phyloP scores from a whole-genome alignment of 1,284 basidiomycete species.

The Pascua guehoae region DNA sequence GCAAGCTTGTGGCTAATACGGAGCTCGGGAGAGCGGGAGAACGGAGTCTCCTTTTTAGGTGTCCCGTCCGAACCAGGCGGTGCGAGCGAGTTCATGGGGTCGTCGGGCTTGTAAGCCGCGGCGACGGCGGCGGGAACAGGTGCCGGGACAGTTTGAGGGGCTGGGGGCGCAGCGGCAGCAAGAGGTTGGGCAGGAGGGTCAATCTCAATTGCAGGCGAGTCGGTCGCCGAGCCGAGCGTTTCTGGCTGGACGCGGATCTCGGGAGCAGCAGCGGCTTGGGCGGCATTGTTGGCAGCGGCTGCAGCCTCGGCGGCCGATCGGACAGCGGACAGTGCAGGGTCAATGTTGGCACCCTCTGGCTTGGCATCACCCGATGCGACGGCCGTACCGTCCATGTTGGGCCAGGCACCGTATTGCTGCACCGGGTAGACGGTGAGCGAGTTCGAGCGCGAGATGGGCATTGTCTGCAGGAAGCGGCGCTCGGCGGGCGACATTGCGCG shows the following conservation, averaged over 20 bases:
- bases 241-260: conserved; percentile 34
- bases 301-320: conserved; percentile 20
- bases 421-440: conserved; percentile 26
- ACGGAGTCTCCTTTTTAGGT: conserved; percentile 62
- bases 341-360: conserved; percentile 20
- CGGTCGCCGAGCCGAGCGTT: conserved; percentile 30
- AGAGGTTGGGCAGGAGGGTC: not conserved
- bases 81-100: conserved; percentile 1
- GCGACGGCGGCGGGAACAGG: conserved; percentile 20
- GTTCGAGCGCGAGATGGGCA: conserved; percentile 11
- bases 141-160: not conserved
- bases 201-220: conserved; percentile 19
- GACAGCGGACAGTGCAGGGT: conserved; percentile 34
- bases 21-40: conserved; percentile 88
- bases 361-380: conserved; percentile 3
- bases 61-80: too few species aligned
- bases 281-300: conserved; percentile 3
- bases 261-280: conserved; percentile 14
- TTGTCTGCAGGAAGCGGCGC: conserved; percentile 19
- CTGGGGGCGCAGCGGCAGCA: not conserved
- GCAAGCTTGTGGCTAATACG: conserved; percentile 91
- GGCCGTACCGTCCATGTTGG: not conserved
- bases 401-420: not conserved
- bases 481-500: conserved; percentile 16
- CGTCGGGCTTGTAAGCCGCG: conserved; percentile 6